phyloP scores from a whole-genome alignment of 2,329 filamentous ascomycete genomes.

The Monilinia aucupariae region DNA sequence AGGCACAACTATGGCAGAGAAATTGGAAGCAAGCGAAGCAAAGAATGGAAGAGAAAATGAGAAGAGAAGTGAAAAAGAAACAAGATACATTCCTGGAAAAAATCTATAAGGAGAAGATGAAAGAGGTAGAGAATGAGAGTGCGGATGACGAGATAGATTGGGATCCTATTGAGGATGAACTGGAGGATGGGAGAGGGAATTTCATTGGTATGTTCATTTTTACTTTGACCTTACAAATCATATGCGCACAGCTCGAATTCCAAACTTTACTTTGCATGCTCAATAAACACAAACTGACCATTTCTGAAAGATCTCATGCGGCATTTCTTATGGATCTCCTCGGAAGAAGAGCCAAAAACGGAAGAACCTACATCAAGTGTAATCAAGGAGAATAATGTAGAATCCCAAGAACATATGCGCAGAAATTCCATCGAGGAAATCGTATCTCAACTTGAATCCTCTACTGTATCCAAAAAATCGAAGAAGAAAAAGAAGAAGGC shows the following conservation, averaged over 20 bases:
- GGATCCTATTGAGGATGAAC: slow-evolving; percentile 45
- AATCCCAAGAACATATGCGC: not conserved
- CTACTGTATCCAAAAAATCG: slow-evolving; percentile 19
- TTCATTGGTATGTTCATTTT: slow-evolving; percentile 38
- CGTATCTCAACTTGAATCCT: not conserved
- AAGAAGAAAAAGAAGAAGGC: slow-evolving; percentile 37
- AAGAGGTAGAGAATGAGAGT: slow-evolving; percentile 28
- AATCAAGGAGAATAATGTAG: not conserved
- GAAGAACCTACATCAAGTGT: not conserved
- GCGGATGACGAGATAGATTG: slow-evolving; percentile 38
- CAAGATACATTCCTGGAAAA: slow-evolving; percentile 43
- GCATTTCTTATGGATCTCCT: slow-evolving; percentile 23
- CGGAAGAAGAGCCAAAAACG: not conserved
- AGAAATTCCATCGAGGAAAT: not conserved
- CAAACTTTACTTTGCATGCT: not conserved
- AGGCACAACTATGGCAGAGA: slow-evolving; percentile 44
- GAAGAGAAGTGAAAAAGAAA: slow-evolving; percentile 40
- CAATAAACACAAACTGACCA: not conserved
- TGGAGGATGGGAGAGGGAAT: slow-evolving; percentile 41
- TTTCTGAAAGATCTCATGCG: slow-evolving; percentile 20
- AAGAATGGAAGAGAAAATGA: slow-evolving; percentile 38
- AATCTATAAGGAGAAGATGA: slow-evolving; percentile 39
- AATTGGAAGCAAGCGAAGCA: slow-evolving; percentile 42
- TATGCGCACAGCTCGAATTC: not conserved
- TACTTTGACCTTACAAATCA: not conserved